Evolutionary conservation across 164 flowering plant species (phyloP).

Genomic region (Euptelea pleiosperma): DNA sequence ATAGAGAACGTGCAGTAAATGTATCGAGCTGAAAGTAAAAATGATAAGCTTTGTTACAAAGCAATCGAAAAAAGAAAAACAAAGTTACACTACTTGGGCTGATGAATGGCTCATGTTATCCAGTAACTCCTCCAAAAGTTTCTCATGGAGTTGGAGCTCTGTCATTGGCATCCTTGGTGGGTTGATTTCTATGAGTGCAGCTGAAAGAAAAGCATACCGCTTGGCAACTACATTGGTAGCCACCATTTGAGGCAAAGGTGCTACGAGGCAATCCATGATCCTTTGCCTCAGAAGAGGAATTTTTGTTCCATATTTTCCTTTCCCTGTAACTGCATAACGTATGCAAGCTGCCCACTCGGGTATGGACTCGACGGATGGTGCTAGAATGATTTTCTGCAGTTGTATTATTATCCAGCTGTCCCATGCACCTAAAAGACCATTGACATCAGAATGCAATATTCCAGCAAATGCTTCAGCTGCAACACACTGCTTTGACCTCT

Average conservation of each 20-base stretch:
- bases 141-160: constrained; percentile 62
- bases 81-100: constrained; percentile 67
- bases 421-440: constrained; percentile 78
- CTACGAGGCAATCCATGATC: constrained; percentile 66
- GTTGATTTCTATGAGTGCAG: constrained; percentile 77
- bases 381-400: constrained; percentile 58
- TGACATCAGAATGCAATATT: constrained; percentile 81
- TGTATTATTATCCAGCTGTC: constrained; percentile 73
- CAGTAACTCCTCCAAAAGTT: constrained; percentile 70
- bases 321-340: constrained; percentile 96
- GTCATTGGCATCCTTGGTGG: constrained; percentile 65
- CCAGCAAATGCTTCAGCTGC: constrained; percentile 99
- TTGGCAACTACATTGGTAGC: constrained; percentile 76
- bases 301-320: constrained; percentile 80
- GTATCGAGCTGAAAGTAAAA: background rate
- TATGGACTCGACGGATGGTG: constrained; percentile 84
- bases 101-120: constrained; percentile 86
- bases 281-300: constrained; percentile 72
- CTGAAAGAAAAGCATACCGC: constrained; percentile 84
- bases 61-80: background rate
- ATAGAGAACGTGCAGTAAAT: background rate
- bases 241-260: constrained; percentile 72
- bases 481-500: constrained; percentile 96
- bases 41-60: background rate
- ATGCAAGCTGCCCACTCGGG: constrained; percentile 99